phyloP scores from a whole-genome alignment of 352 stramenopile genomes.

The Phytophthora kernoviae region DNA sequence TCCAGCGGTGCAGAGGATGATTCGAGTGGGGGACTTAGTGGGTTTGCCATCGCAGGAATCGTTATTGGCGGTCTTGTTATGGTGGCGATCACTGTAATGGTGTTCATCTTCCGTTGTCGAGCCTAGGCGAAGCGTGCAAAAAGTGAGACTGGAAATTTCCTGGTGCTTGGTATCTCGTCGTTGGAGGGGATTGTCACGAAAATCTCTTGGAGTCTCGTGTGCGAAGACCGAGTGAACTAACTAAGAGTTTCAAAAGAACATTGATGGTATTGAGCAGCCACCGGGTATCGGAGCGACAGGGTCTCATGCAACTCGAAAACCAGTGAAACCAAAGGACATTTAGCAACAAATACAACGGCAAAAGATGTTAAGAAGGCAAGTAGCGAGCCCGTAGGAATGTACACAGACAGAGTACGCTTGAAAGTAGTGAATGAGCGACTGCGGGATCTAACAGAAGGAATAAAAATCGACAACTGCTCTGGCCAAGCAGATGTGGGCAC shows the following conservation, averaged over 20 bases:
- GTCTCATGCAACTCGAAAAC: neutral
- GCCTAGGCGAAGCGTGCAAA: neutral
- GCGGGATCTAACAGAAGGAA: neutral
- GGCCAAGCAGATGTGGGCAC: slow-evolving; percentile 1
- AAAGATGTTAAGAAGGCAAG: neutral
- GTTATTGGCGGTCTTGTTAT: neutral
- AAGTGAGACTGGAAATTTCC: neutral
- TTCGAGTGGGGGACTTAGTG: neutral
- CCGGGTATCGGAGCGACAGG: neutral
- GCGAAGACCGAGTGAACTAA: too few relatives aligned
- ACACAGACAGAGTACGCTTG: neutral
- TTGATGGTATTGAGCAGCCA: too few relatives aligned
- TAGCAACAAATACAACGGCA: too few relatives aligned
- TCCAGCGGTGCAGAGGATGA: neutral
- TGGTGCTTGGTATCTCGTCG: neutral
- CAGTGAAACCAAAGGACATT: neutral
- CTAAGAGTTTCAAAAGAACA: neutral
- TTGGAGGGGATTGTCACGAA: neutral
- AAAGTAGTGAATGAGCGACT: neutral
- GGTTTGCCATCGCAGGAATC: neutral
- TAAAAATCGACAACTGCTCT: slow-evolving; percentile 1
- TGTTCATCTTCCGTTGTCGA: neutral
- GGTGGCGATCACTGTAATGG: neutral
- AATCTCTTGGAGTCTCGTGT: neutral
- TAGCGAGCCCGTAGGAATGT: too few relatives aligned